Base-by-base conservation (phyloP, 805 yeast species). In the Kuraishia ogatae region DNA sequence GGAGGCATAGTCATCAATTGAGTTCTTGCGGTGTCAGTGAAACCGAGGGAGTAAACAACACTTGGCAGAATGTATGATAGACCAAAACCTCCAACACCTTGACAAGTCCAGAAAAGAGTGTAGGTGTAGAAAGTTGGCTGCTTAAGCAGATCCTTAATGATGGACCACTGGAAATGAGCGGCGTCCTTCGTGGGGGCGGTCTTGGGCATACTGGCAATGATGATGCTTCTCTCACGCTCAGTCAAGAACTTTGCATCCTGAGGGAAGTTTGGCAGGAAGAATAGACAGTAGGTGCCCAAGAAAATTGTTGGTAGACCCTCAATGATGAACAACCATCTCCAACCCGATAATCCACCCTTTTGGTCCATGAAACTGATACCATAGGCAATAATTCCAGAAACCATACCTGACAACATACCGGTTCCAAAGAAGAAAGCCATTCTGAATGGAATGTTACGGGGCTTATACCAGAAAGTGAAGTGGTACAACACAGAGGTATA, bases 271-370 rank as follows among this genome's bases (percentile, higher is more conserved):
- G 70, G 67, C 48, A 69, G 57, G 46, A 63, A 56, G 52, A 59
- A 56, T 20, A 59, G 54, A 56, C 65, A 60, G 50, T 64, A 58
- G 20, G 62, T 11, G 2, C 46, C 56, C 17, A 48, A 47, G 19
- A 49, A 22, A 4, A 54, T 35, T 22, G 54, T 13, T 17, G 67
- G 59, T 2, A 65, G 58, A 48, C 76, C 75, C 56, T 72, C 75
- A 56, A 72, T 62, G 35, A 72, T 63, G 54, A 72, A 72, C 43
- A 72, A 60, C 75, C 75, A 72, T 60, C 67, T 64, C 75, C 75
- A 72, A 29, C 71, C 61, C 11, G 57, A 56, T 26, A 71, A 55
- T 11, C 76, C 76, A 53, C 66, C 66, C 58, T 51, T 64, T 22
- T 49, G 50, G 29, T 54, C 50, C 26, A 76, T 61, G 53, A 11